phyloP scores from a whole-genome alignment of 2,329 filamentous ascomycete species.

The Colletotrichum abscissum region DNA sequence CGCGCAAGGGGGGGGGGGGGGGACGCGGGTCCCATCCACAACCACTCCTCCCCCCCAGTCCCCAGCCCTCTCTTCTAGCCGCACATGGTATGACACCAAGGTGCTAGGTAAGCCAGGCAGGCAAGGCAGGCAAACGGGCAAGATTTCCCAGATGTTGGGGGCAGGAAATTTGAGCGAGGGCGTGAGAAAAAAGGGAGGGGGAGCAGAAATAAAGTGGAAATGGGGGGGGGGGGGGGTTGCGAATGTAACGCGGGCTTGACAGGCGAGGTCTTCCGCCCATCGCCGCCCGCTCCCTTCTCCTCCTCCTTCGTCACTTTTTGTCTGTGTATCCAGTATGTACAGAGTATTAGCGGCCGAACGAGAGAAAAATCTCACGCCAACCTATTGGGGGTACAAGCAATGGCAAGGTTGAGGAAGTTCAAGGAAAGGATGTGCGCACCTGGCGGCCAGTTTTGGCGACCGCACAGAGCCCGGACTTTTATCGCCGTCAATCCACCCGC shows the following conservation, averaged over 20 bases:
- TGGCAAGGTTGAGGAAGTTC: neutral
- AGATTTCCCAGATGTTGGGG: conserved; percentile 12
- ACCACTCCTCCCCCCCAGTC: neutral
- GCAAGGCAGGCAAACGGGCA: neutral
- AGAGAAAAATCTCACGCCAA: conserved; percentile 12
- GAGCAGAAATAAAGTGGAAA: conserved; percentile 17
- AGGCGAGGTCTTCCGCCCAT: conserved; percentile 31
- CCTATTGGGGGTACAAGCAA: neutral
- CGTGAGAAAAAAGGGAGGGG: neutral
- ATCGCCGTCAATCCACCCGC: neutral
- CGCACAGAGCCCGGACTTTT: neutral
- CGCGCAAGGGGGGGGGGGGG: conserved; percentile 5
- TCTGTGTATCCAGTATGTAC: conserved; percentile 1
- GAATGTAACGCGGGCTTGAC: conserved; percentile 34
- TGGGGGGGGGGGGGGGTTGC: conserved; percentile 10
- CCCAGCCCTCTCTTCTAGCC: neutral
- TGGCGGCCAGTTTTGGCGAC: neutral
- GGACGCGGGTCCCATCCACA: neutral
- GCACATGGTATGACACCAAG: neutral
- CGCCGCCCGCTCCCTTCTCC: neutral
- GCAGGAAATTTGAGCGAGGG: conserved; percentile 8
- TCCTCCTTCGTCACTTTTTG: neutral
- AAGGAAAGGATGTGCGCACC: neutral
- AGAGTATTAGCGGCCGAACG: neutral
- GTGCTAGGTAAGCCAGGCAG: neutral